Conservation (phyloP, 1,284 basidiomycete genomes). For the Cutaneotrichosporon sp. region DNA sequence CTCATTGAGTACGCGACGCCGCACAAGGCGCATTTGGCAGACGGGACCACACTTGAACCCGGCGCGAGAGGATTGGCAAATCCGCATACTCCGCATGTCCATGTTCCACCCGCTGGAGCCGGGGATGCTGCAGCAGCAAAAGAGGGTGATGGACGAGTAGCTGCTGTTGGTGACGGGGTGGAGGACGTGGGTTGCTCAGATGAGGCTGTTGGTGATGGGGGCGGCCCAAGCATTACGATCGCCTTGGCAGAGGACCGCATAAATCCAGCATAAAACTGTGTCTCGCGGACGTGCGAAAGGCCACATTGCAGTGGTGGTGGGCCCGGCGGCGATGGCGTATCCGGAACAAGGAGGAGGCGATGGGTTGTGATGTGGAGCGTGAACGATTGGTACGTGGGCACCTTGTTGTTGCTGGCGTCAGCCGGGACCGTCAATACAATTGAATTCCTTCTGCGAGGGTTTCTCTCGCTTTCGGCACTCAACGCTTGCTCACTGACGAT, state of each 20-base stretch:
- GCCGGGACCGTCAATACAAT: too few relatives aligned
- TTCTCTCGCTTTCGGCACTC: too few relatives aligned
- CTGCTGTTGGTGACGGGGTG: too few relatives aligned
- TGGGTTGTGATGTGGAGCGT: slow-evolving; percentile 76
- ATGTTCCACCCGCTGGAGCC: slow-evolving; percentile 44
- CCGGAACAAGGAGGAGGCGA: slow-evolving; percentile 52
- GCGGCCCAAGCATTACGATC: slow-evolving; percentile 54
- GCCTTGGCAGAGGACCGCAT: slow-evolving; percentile 87
- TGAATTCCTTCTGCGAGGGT: too few relatives aligned
- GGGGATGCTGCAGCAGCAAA: too few relatives aligned
- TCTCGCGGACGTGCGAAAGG: slow-evolving; percentile 65
- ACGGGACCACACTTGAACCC: slow-evolving; percentile 29
- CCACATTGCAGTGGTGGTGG: slow-evolving; percentile 54
- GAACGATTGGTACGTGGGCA: slow-evolving; percentile 59
- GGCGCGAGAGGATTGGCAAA: slow-evolving; percentile 62
- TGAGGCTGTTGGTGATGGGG: background rate
- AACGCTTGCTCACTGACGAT: too few relatives aligned
- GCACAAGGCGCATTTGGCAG: slow-evolving; percentile 67
- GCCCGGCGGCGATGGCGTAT: slow-evolving; percentile 52
- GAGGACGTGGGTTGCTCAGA: background rate
- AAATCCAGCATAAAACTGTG: slow-evolving; percentile 87
- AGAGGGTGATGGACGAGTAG: too few relatives aligned
- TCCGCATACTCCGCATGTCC: slow-evolving; percentile 83
- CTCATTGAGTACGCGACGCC: slow-evolving; percentile 49
- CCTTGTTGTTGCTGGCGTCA: slow-evolving; percentile 65